Evolutionary conservation across 2,329 filamentous ascomycete genomes (phyloP), one percentile per base, ranked within the genome.

Genomic region (Tolypocladium capitatum): DNA sequence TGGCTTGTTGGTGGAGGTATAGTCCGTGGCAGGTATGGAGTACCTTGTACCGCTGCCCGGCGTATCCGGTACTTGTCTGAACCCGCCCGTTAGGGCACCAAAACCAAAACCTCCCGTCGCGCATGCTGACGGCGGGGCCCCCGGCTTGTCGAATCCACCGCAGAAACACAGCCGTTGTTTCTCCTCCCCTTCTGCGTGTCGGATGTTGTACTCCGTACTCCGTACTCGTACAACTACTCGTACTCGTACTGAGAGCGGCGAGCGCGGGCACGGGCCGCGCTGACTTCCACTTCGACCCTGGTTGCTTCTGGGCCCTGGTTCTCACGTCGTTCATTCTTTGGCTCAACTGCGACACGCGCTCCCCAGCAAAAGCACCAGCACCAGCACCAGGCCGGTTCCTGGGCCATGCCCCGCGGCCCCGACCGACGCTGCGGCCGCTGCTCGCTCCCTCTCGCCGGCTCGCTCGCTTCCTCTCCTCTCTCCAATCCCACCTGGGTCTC

Each of bases 301-400:
- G n/a, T n/a, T n/a, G n/a, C n/a, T n/a, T 43, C 38, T 10, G n/a
- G 24, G 45, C 32, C 43, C 31, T 51, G 47, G 49, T 47, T 54
- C 49, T 52, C 49, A 42, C 49, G 27, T 45, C 46, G 46, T 38
- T 30, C 47, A 45, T 46, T 53, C 48, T 52, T 41, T 48, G 49
- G 46, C 44, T 47, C 48, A 46, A 48, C 52, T 52, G 50, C 52
- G 50, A 53, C 52, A 53, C 43, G 43, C 41, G 44, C 21, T 36
- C 33, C 46, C 49, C 31, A 24, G 27, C 16, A 18, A 20, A 41
- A 48, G 43, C 48, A 47, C 45, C 49, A 20, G 36, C 46, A 43
- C 34, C 24, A 27, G 27, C 27, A 30, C 16, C 38, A 42, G 38
- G 24, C 30, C 27, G 32, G 35, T 33, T 32, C 18, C 44, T 44